These are phyloP conservation scores for Zostera marina DNA, from an alignment of 116 monocot genomes.

Conservation along the genomic window DNA sequence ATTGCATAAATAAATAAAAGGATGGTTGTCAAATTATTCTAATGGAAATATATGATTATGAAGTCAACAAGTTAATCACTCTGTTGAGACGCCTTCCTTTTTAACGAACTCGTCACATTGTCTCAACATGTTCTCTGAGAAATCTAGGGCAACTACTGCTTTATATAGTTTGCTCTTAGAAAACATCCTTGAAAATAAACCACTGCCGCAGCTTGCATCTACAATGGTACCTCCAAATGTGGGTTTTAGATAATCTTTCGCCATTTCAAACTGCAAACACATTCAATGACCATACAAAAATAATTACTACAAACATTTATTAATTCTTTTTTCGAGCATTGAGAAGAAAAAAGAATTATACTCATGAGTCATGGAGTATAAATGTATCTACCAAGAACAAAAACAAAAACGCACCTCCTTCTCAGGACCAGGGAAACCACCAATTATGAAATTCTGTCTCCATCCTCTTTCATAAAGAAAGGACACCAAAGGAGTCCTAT, in stretches of 20 bases:
- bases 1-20: too few species aligned
- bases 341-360: neutral
- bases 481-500: conserved; percentile 71
- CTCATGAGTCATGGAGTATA: neutral
- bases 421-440: conserved; percentile 70
- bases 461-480: conserved; percentile 94
- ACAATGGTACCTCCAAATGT: conserved; percentile 71
- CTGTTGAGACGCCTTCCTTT: conserved; percentile 44
- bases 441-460: conserved; percentile 73
- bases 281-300: neutral
- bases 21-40: neutral
- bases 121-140: conserved; percentile 87
- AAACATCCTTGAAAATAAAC: conserved; percentile 83
- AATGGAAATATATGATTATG: neutral
- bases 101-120: conserved; percentile 65
- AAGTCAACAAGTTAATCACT: conserved; percentile 24
- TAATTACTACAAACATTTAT: too few species aligned
- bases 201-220: conserved; percentile 97
- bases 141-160: conserved; percentile 75
- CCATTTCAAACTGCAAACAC: conserved; percentile 86
- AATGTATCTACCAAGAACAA: neutral
- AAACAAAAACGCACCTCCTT: conserved; percentile 41
- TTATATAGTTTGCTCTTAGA: conserved; percentile 60
- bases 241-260: conserved; percentile 54
- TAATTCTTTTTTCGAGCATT: too few species aligned